Conservation (phyloP, 352 stramenopile genomes). For the Phytophthora pistaciae region DNA sequence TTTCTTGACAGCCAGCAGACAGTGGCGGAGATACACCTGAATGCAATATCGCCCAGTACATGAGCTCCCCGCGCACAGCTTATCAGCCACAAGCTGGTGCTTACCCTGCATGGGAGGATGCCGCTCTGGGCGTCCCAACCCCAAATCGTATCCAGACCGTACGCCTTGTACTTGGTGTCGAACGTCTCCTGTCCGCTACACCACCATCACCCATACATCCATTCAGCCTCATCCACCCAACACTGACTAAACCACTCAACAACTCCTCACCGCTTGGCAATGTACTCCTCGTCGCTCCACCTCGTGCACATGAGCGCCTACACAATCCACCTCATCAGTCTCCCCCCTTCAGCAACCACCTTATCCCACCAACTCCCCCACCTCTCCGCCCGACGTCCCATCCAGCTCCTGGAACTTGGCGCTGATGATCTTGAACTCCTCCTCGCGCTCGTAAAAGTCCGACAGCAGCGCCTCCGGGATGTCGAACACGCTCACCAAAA, state of each 20-base stretch:
- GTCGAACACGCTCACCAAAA: conserved; percentile 82
- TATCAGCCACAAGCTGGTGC: not conserved
- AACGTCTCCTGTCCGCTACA: conserved; percentile 85
- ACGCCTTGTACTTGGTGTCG: conserved; percentile 83
- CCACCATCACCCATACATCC: not conserved
- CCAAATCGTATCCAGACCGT: conserved; percentile 93
- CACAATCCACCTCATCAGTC: not conserved
- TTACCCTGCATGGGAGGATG: conserved; percentile 87
- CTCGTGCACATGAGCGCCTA: conserved; percentile 88
- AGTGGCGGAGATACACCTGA: conserved; percentile 94
- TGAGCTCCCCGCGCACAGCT: not conserved
- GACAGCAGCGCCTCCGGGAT: conserved; percentile 61
- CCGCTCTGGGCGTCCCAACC: conserved; percentile 83
- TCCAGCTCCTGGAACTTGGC: conserved; percentile 82
- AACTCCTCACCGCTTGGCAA: conserved; percentile 46
- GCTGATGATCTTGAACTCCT: conserved; percentile 89
- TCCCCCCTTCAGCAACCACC: not conserved
- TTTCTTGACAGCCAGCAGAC: conserved; percentile 89
- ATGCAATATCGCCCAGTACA: not conserved
- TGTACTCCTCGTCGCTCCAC: conserved; percentile 91
- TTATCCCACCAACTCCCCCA: conserved; percentile 5
- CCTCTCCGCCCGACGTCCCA: conserved; percentile 39
- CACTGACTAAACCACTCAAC: not conserved
- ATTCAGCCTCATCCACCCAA: not conserved
- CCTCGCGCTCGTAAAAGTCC: conserved; percentile 86